Evolutionary conservation across 1,284 basidiomycete species (phyloP), one percentile per base, ranked within the genome.

Genomic region (Omphalotus olearius): DNA sequence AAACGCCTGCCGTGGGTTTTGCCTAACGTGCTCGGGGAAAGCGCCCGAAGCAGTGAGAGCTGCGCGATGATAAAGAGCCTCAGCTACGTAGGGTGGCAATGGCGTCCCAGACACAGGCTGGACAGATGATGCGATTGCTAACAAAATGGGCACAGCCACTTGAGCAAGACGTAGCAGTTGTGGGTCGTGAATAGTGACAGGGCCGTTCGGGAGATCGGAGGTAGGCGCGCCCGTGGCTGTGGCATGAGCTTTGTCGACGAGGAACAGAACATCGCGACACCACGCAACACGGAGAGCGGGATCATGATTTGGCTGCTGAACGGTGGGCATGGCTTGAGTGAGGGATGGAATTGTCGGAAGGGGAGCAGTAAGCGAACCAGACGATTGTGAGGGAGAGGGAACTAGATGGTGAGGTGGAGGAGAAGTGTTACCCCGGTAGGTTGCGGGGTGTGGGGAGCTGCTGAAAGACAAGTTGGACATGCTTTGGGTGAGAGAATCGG

Each of bases 1-100:
- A 70, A 98, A 98, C 1, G 95, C 93, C 3, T 79, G 66, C 14
- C 90, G 79, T 4, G 88, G 85, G 62, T 91, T 91, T 56, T 79
- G 81, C 0, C 71, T 74, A 43, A 89, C 57, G 55, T 77, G 69
- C 28, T 79, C 72, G 0, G 86, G 83, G 60, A 80, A 82, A 17
- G 81, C 72, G 20, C 92, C 92, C 0, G 80, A 81, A 0, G 87
- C 74, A 2, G 79, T 77, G 45, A 94, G 74, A 5, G 82, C 82
- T 0, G 87, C 93, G 3, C 87, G 79, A 53, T 87, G 73, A 63
- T 84, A 91, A 37, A 91, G 67, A 0, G 90, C 88, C 61, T 93
- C 89, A 0, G 88, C 78, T 1, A 83, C 72, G 50, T 82, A 74
- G 1, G 69, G 59, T 0, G 80, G 76, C 64, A 14, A 36, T 1